Conservation (phyloP, 495 filamentous ascomycete species). For the Thermothielavioides terrestris region DNA sequence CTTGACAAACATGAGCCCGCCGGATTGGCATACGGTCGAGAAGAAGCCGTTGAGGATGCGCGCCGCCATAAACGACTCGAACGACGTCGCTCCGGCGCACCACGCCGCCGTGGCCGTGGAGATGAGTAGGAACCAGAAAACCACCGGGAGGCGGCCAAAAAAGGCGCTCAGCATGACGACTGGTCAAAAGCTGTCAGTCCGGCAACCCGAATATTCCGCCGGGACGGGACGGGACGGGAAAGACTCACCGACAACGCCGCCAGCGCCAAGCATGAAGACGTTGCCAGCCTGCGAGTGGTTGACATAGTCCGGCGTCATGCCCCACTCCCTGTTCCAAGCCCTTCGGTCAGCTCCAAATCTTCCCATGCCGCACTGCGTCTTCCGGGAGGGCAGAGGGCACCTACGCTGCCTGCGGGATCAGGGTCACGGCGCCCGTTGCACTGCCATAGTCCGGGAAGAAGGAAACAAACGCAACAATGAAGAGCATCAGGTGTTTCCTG, state of each 20-base stretch:
- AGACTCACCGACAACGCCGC: constrained; percentile 43
- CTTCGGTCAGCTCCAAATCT: not conserved
- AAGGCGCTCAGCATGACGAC: constrained; percentile 48
- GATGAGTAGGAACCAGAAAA: constrained; percentile 49
- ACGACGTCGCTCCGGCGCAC: constrained; percentile 45
- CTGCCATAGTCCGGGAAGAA: constrained; percentile 52
- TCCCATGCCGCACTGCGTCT: not conserved
- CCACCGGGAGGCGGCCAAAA: constrained; percentile 51
- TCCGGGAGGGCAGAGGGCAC: too few species aligned
- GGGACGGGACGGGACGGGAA: too few species aligned
- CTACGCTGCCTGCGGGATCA: constrained; percentile 44
- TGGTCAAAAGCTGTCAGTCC: not conserved
- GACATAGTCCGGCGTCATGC: constrained; percentile 39
- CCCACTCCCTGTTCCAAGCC: constrained; percentile 30
- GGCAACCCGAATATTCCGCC: not conserved
- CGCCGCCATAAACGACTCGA: constrained; percentile 50
- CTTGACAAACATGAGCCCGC: constrained; percentile 55
- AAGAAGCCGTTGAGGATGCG: constrained; percentile 58
- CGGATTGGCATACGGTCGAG: constrained; percentile 43
- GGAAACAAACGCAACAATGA: constrained; percentile 43
- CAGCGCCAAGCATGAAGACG: constrained; percentile 49
- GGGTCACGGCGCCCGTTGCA: constrained; percentile 45
- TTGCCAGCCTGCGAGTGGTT: constrained; percentile 51
- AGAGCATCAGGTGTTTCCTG: constrained; percentile 48
- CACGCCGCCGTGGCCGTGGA: constrained; percentile 43